Percentiles rank a stretch among this genome's conserved stretches.
Conservation (phyloP, 106 monocot species). For the Dactylorhiza incarnata region DNA sequence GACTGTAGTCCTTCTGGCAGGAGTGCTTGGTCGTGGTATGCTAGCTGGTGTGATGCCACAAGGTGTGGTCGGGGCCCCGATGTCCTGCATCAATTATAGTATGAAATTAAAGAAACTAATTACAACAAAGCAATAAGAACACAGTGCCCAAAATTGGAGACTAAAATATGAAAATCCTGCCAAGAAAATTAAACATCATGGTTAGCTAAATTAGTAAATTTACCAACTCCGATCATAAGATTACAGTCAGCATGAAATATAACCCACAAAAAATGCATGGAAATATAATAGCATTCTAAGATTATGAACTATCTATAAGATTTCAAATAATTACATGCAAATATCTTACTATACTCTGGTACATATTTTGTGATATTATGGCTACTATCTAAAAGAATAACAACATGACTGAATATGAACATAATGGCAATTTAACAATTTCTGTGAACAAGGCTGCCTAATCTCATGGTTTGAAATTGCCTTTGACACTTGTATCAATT, state of each 20-base stretch:
- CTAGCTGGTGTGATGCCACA: too few species aligned
- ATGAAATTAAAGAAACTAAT: too few species aligned
- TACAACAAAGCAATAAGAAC: too few species aligned
- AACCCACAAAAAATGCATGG: not conserved
- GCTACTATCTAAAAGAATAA: not conserved
- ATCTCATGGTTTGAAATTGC: conserved; percentile 21
- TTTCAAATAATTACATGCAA: not conserved
- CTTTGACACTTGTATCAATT: conserved; percentile 70
- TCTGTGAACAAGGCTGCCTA: not conserved
- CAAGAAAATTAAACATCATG: not conserved
- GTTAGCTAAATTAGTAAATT: not conserved
- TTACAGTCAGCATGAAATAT: not conserved
- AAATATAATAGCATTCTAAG: not conserved
- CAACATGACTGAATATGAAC: not conserved
- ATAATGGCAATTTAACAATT: not conserved
- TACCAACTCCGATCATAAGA: not conserved
- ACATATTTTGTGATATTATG: not conserved
- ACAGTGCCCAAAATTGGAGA: too few species aligned
- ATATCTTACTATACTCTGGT: not conserved
- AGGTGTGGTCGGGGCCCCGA: too few species aligned
- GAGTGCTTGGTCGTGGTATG: too few species aligned
- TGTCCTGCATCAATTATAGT: too few species aligned
- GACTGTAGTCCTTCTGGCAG: too few species aligned
- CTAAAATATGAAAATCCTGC: too few species aligned
- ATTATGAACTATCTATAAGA: not conserved